Evolutionary conservation across 2,329 filamentous ascomycete genomes (phyloP), one percentile per base, ranked within the genome.

Genomic region (Chaetomium sp.): DNA sequence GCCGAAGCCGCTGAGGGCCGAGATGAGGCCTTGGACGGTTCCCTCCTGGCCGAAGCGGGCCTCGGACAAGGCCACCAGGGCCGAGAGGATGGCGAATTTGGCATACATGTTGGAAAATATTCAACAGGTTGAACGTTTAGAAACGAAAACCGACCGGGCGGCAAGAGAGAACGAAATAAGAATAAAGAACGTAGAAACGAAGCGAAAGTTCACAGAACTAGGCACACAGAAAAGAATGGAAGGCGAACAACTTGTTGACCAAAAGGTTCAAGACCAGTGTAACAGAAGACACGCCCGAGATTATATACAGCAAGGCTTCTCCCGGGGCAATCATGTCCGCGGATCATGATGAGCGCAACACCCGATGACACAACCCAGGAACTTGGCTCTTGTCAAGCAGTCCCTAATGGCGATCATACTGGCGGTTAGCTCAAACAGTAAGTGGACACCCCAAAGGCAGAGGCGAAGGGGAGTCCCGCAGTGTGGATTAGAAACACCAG

Each of bases 1-100:
- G 54, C 84, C 84, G 56, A 79, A 77, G 63, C 74, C 72, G 56
- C 74, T 68, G 33, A 87, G 76, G 32, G 75, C 75, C 47, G 70
- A 67, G 61, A 87, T 79, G 56, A 76, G 77, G 27, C 70, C 64
- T 51, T 84, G 81, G 47, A 82, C 79, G 38, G 74, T 62, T 63
- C 84, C 79, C 69, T 87, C 85, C 71, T 86, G 81, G 43, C 79
- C 79, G 68, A 87, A 87, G 61, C 84, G 77, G 58, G 79, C 79
- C 63, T 80, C 74, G 58, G 71, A 74, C 50, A 72, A 65, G 38
- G 77, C 77, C 66, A 76, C 49, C 49, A 79, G 64, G 32, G 56
- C 56, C 38, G 62, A 56, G 40, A 64, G 34, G 43, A 61, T 40
- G 44, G 55, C 47, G 51, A 58, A 12, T 47, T 66, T 65, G 59